Evolutionary conservation across 2,329 filamentous ascomycete species (phyloP).

Genomic region (Phialophora chinensis): DNA sequence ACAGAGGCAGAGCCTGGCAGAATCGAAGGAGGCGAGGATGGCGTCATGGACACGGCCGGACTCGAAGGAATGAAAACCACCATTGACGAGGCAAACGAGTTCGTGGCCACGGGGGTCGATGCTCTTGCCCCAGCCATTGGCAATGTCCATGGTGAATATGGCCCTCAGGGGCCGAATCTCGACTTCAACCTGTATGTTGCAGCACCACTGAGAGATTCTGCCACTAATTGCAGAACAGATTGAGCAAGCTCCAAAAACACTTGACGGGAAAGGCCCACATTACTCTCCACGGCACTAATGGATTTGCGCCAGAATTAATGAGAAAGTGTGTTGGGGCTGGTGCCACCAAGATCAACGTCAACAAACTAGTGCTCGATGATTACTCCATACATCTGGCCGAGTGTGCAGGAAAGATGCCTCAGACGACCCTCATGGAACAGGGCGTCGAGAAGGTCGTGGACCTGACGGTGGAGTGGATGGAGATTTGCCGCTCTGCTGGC

Average conservation of each 20-base stretch:
- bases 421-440: too few relatives aligned
- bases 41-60: slow-evolving; percentile 70
- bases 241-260: background rate
- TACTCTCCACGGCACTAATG: background rate
- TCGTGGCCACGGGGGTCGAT: slow-evolving; percentile 73
- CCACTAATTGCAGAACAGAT: background rate
- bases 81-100: slow-evolving; percentile 70
- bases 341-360: slow-evolving; percentile 64
- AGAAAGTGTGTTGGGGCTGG: slow-evolving; percentile 60
- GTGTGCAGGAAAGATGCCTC: too few relatives aligned
- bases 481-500: too few relatives aligned
- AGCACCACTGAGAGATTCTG: too few relatives aligned
- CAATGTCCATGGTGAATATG: slow-evolving; percentile 68
- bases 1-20: slow-evolving; percentile 74
- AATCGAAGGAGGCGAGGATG: slow-evolving; percentile 76
- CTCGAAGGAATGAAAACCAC: slow-evolving; percentile 64
- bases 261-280: background rate
- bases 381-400: too few relatives aligned
- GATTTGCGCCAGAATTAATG: slow-evolving; percentile 60
- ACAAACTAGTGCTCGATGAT: slow-evolving; percentile 44
- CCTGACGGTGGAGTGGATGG: too few relatives aligned
- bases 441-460: too few relatives aligned
- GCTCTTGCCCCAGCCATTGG: slow-evolving; percentile 77
- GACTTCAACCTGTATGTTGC: background rate
- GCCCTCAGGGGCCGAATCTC: slow-evolving; percentile 43